phyloP scores from a whole-genome alignment of 2,329 filamentous ascomycete genomes.

The Diaporthe sp. region DNA sequence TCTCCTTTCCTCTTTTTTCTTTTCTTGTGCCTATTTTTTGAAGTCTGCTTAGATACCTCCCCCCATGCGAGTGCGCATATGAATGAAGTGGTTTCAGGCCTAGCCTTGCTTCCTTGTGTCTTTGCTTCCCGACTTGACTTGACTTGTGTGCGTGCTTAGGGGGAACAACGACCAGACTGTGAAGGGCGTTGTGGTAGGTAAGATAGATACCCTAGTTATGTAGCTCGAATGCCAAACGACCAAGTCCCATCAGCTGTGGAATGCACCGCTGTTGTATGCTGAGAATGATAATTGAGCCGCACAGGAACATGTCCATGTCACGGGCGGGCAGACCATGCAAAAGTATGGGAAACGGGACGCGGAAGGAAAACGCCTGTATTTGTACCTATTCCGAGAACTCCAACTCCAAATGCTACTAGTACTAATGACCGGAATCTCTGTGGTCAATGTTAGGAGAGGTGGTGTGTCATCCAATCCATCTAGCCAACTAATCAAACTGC shows the following conservation, averaged over 20 bases:
- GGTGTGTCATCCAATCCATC: background rate
- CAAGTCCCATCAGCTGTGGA: background rate
- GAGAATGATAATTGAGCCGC: background rate
- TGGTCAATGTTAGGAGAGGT: background rate
- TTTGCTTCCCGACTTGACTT: background rate
- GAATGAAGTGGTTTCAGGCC: slow-evolving; percentile 5
- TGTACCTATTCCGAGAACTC: slow-evolving; percentile 14
- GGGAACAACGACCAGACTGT: background rate
- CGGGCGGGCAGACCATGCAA: accelerated
- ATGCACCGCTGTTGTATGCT: no score
- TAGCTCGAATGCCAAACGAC: background rate
- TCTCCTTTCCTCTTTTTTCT: background rate
- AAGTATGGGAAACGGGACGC: background rate
- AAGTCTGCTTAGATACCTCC: slow-evolving; percentile 31
- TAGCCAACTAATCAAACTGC: background rate
- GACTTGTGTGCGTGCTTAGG: background rate
- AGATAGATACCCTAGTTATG: slow-evolving; percentile 20
- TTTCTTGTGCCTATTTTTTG: background rate
- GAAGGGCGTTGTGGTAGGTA: background rate
- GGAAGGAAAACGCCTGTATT: slow-evolving; percentile 4
- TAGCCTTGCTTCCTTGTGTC: background rate
- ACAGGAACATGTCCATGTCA: background rate
- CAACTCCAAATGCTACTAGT: slow-evolving; percentile 24
- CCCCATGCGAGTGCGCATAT: slow-evolving; percentile 29
- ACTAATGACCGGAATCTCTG: background rate